These are phyloP conservation scores for Zymoseptoria brevis DNA, from an alignment of 2,329 filamentous ascomycete species.

Conservation along the genomic window DNA sequence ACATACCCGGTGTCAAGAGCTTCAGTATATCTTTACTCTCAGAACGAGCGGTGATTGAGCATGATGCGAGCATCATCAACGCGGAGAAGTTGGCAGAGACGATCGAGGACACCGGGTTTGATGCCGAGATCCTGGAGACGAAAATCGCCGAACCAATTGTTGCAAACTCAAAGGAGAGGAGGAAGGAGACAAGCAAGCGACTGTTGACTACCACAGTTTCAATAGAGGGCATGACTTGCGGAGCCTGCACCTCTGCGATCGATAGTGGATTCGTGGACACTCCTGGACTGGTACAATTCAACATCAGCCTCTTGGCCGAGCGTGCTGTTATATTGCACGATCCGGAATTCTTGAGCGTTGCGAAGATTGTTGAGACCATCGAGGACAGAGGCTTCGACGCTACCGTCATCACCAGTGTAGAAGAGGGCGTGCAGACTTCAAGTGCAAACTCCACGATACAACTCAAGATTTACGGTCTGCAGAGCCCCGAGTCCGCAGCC, in stretches of 20 bases:
- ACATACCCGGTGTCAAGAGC: constrained; percentile 68
- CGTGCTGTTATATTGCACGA: constrained; percentile 84
- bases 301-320: constrained; percentile 89
- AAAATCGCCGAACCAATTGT: constrained; percentile 39
- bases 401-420: constrained; percentile 63
- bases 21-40: constrained; percentile 92
- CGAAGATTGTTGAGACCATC: constrained; percentile 72
- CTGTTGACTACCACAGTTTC: constrained; percentile 70
- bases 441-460: constrained; percentile 54
- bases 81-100: constrained; percentile 72
- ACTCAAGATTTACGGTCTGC: constrained; percentile 76
- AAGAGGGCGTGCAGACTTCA: constrained; percentile 52
- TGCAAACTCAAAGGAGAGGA: constrained; percentile 27
- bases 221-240: constrained; percentile 96
- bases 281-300: constrained; percentile 77
- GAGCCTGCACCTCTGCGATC: constrained; percentile 87
- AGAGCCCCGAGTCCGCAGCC: constrained; percentile 62
- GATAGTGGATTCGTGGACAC: constrained; percentile 71
- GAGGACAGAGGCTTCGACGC: constrained; percentile 88
- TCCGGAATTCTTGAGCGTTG: constrained; percentile 57
- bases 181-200: constrained; percentile 33
- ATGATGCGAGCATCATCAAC: constrained; percentile 67
- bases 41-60: constrained; percentile 89
- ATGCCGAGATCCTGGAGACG: constrained; percentile 74
- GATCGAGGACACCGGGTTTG: constrained; percentile 87